phyloP scores from a whole-genome alignment of 345 rosid genomes.

The Angophora floribunda region DNA sequence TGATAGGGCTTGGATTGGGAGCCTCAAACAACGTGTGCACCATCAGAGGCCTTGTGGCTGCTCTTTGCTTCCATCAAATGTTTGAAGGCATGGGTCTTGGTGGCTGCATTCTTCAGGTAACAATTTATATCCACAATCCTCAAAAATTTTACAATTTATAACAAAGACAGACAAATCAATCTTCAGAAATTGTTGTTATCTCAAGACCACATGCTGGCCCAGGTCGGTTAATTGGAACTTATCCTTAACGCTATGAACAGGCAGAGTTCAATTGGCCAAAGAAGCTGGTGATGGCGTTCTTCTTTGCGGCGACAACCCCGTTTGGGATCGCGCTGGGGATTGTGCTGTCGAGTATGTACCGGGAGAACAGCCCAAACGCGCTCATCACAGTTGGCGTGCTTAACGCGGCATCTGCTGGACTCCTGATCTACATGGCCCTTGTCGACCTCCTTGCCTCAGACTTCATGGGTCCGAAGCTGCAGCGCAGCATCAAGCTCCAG shows the following conservation, averaged over 20 bases:
- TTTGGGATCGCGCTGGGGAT: constrained; percentile 55
- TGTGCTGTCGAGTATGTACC: constrained; percentile 22
- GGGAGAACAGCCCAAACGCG: constrained; percentile 40
- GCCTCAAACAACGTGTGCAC: constrained; percentile 40
- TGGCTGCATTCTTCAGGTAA: constrained; percentile 52
- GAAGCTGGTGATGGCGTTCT: constrained; percentile 27
- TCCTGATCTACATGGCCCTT: constrained; percentile 61
- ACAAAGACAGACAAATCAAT: neutral
- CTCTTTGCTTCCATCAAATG: constrained; percentile 66
- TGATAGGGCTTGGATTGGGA: constrained; percentile 58
- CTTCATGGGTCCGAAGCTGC: constrained; percentile 44
- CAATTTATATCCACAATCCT: neutral
- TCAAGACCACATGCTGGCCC: neutral
- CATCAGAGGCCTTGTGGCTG: constrained; percentile 43
- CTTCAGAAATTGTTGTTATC: neutral
- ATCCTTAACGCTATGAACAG: neutral
- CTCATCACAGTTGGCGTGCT: constrained; percentile 46
- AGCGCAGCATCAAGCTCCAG: constrained; percentile 30
- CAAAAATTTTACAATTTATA: neutral
- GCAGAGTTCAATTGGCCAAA: constrained; percentile 18
- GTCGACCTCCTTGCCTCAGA: constrained; percentile 63
- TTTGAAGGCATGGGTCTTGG: constrained; percentile 81
- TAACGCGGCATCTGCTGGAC: constrained; percentile 52
- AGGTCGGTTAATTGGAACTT: neutral
- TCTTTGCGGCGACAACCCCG: constrained; percentile 52